These are phyloP conservation scores for Lippia alba DNA, from an alignment of 305 asterid genomes.

Conservation along the genomic window DNA sequence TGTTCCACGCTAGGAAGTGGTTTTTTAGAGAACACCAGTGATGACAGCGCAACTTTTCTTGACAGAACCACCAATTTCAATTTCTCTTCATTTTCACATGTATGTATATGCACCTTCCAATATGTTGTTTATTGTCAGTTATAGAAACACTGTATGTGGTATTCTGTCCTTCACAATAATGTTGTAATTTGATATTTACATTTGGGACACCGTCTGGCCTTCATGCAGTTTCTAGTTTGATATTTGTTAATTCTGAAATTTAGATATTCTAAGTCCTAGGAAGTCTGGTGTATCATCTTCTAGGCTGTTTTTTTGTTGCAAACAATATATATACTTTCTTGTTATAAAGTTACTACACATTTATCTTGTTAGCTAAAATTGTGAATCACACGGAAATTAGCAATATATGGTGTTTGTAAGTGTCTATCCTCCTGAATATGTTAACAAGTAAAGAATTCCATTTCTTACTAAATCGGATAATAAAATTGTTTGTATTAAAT, in stretches of 20 bases:
- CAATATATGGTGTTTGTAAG: constrained; percentile 3
- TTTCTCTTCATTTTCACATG: constrained; percentile 10
- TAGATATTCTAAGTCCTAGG: constrained; percentile 12
- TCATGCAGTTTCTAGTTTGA: constrained; percentile 7
- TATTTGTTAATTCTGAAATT: not conserved
- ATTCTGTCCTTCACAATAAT: not conserved
- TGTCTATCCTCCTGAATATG: constrained; percentile 6
- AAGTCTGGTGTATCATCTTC: constrained; percentile 19
- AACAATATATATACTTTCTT: constrained; percentile 9
- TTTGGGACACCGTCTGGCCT: not conserved
- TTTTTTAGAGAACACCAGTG: constrained; percentile 41
- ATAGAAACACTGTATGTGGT: not conserved
- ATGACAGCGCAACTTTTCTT: constrained; percentile 45
- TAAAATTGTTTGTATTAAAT: not conserved
- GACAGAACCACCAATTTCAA: constrained; percentile 39
- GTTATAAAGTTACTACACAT: not conserved
- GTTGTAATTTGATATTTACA: constrained; percentile 17
- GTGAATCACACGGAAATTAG: constrained; percentile 6
- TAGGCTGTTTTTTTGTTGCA: not conserved
- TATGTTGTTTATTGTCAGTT: constrained; percentile 23
- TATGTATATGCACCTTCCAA: constrained; percentile 8
- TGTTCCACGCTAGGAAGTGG: constrained; percentile 41
- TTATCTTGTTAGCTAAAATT: constrained; percentile 16
- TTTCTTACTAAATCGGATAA: constrained; percentile 6
- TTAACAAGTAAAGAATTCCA: not conserved